Evolutionary conservation across 805 yeast genomes (phyloP).

Genomic region (Pachysolen tannophilus): DNA sequence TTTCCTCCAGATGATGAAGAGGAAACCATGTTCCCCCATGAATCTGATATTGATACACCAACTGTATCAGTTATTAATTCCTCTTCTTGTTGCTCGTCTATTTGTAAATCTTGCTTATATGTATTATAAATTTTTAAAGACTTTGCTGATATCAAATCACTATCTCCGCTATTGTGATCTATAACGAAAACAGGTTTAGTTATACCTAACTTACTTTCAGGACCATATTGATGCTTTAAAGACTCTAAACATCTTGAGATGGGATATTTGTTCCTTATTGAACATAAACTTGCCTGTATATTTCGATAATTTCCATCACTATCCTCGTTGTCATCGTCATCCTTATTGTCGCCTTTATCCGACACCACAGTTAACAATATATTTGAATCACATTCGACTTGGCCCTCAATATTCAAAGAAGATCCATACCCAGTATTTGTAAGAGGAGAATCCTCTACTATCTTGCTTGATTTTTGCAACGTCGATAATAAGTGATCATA

Average conservation of each 20-base stretch:
- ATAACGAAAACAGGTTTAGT: constrained; percentile 27
- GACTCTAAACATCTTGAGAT: constrained; percentile 20
- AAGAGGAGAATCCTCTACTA: constrained; percentile 26
- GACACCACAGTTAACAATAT: constrained; percentile 18
- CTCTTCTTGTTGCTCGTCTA: neutral
- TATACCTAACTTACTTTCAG: constrained; percentile 19
- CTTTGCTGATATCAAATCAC: neutral
- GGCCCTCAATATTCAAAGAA: constrained; percentile 29
- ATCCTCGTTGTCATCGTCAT: constrained; percentile 8
- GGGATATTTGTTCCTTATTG: constrained; percentile 20
- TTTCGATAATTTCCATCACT: constrained; percentile 14
- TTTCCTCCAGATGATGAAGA: constrained; percentile 50
- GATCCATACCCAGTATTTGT: constrained; percentile 48
- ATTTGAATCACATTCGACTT: constrained; percentile 38
- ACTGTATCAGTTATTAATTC: constrained; percentile 33
- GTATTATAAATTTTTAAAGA: neutral
- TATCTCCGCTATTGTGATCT: constrained; percentile 6
- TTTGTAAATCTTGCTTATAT: neutral
- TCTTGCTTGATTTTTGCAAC: constrained; percentile 1
- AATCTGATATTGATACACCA: constrained; percentile 26
- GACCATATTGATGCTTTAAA: constrained; percentile 17
- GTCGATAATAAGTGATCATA: constrained; percentile 6
- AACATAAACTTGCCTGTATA: constrained; percentile 11
- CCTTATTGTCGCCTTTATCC: too few species aligned
- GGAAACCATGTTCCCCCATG: constrained; percentile 11